Evolutionary conservation across 2,329 filamentous ascomycete species (phyloP).

Genomic region (Lecanoromycetidae sp.): DNA sequence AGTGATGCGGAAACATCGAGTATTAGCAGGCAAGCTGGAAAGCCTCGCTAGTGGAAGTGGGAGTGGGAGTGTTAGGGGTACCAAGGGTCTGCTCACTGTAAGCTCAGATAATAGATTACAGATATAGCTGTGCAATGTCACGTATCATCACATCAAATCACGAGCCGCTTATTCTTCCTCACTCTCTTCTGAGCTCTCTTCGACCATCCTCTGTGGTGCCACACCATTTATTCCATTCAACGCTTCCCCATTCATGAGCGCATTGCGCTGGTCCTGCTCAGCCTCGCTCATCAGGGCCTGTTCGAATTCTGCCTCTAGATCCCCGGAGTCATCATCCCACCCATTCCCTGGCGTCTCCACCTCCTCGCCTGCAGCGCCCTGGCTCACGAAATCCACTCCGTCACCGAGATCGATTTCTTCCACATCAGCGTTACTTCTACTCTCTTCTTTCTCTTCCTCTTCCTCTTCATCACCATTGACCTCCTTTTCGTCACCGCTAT

Average conservation of each 20-base stretch:
- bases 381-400: background rate
- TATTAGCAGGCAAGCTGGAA: constrained; percentile 68
- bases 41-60: constrained; percentile 15
- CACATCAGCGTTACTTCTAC: constrained; percentile 1
- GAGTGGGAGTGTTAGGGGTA: background rate
- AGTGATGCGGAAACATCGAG: constrained; percentile 74
- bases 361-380: background rate
- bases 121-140: no score
- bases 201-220: constrained; percentile 1
- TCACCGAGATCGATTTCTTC: constrained; percentile 9
- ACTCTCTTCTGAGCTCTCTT: constrained; percentile 19
- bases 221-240: constrained; percentile 15
- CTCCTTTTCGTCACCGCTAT: constrained; percentile 12
- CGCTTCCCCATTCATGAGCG: background rate
- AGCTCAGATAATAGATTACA: no score
- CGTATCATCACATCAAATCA: no score
- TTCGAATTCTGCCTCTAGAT: constrained; percentile 18
- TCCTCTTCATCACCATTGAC: constrained; percentile 4
- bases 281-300: constrained; percentile 23
- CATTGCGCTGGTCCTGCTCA: constrained; percentile 29
- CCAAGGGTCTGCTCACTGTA: background rate
- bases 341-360: constrained; percentile 7
- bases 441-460: background rate
- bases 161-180: constrained; percentile 19
- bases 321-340: constrained; percentile 13